These are phyloP conservation scores for Diaporthe helianthi DNA, from an alignment of 2,329 filamentous ascomycete species.

Conservation along the genomic window DNA sequence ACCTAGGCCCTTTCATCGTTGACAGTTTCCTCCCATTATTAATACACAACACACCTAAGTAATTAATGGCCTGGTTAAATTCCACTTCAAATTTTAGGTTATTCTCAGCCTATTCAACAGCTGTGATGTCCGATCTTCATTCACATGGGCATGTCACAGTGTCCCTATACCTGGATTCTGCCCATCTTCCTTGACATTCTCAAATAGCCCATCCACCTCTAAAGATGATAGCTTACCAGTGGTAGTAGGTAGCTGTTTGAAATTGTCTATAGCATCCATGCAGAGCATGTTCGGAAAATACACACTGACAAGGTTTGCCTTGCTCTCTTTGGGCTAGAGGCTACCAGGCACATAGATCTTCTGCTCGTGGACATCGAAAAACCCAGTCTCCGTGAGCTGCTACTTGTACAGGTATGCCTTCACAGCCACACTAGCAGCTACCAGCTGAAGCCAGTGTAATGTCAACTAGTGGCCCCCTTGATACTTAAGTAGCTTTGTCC, in stretches of 20 bases:
- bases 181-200: background rate
- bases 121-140: background rate
- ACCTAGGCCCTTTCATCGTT: background rate
- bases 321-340: background rate
- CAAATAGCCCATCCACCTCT: background rate
- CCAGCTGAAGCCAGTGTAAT: background rate
- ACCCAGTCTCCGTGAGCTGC: slow-evolving; percentile 10
- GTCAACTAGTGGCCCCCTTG: too few relatives aligned
- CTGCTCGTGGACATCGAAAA: background rate
- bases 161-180: background rate
- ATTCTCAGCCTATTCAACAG: background rate
- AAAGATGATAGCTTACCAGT: background rate
- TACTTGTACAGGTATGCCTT: slow-evolving; percentile 1
- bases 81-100: too few relatives aligned
- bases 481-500: too few relatives aligned
- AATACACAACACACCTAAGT: slow-evolving; percentile 10
- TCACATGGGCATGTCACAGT: slow-evolving; percentile 14
- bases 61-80: background rate
- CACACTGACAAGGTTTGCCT: background rate
- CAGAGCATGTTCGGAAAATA: background rate
- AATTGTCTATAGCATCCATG: background rate
- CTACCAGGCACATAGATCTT: background rate
- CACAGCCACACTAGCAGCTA: background rate
- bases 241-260: slow-evolving; percentile 1
- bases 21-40: slow-evolving; percentile 12